Evolutionary conservation across 768 basidiomycete species (phyloP).

Genomic region (Leccinum sublutescens): DNA sequence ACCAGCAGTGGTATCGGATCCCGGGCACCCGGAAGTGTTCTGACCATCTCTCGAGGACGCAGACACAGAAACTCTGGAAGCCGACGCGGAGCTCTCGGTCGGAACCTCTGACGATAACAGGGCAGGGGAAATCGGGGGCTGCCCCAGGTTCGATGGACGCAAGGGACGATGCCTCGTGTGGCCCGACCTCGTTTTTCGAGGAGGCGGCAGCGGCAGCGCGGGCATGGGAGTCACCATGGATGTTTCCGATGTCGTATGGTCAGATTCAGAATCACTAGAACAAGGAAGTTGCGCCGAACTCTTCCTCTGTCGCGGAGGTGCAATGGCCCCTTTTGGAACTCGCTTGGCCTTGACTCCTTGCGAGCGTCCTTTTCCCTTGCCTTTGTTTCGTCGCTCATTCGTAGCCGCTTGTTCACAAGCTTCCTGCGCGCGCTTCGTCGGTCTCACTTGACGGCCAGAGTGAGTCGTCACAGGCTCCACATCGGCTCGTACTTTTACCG

Average conservation of each 20-base stretch:
- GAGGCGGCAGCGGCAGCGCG: background rate
- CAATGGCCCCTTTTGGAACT: background rate
- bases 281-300: background rate
- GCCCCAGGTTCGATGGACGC: conserved; percentile 17
- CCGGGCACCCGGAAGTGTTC: background rate
- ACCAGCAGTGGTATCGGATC: background rate
- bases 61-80: background rate
- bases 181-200: background rate
- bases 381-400: conserved; percentile 3
- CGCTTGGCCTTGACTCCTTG: background rate
- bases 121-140: background rate
- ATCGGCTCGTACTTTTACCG: conserved; percentile 2
- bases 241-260: background rate
- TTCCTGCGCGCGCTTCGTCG: conserved; percentile 17
- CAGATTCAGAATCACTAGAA: background rate
- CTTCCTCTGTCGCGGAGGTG: background rate
- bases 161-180: conserved; percentile 1
- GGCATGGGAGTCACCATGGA: background rate
- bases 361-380: background rate
- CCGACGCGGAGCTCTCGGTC: background rate
- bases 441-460: conserved; percentile 27
- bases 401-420: conserved; percentile 3
- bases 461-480: conserved; percentile 16
- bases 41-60: background rate
- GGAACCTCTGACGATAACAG: background rate